Percentiles rank a stretch among this genome's conserved stretches.
These are phyloP conservation scores for Coprinopsis sp. DNA, from an alignment of 768 basidiomycete species.

Conservation along the genomic window DNA sequence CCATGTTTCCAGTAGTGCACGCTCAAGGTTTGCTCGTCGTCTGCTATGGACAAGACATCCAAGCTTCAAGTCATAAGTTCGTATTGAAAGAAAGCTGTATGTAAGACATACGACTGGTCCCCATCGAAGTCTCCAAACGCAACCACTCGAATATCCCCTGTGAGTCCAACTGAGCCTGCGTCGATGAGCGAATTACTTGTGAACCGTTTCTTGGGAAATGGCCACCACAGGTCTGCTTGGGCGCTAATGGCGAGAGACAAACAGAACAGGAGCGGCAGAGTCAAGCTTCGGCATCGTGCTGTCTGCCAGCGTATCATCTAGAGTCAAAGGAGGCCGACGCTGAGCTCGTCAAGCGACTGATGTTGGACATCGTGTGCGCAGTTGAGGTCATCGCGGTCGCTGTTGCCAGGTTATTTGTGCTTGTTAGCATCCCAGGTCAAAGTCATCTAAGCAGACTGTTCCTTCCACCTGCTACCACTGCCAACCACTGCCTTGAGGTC, in stretches of 20 bases:
- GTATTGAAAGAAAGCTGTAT: neutral
- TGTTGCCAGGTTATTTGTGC: too few species aligned
- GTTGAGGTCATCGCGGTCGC: too few species aligned
- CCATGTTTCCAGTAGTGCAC: constrained; percentile 83
- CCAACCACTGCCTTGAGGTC: too few species aligned
- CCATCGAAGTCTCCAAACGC: constrained; percentile 96
- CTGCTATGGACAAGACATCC: constrained; percentile 71
- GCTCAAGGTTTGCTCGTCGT: constrained; percentile 73
- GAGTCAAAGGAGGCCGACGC: too few species aligned
- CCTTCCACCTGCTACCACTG: too few species aligned
- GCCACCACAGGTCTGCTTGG: constrained; percentile 51
- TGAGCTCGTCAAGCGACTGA: too few species aligned
- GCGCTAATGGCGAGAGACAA: constrained; percentile 13
- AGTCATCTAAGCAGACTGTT: too few species aligned
- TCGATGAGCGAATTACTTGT: constrained; percentile 73
- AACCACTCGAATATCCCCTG: constrained; percentile 65
- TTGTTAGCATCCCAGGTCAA: too few species aligned
- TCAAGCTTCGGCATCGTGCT: constrained; percentile 21
- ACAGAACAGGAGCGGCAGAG: constrained; percentile 2
- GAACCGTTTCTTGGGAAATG: constrained; percentile 84
- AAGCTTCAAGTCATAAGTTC: constrained; percentile 41
- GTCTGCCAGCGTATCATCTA: too few species aligned
- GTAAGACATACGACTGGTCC: constrained; percentile 77
- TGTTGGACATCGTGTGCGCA: too few species aligned
- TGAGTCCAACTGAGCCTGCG: constrained; percentile 77